A percentile compares a stretch with the other conserved stretches of the same genome.
Evolutionary conservation across 1,284 basidiomycete species (phyloP).

Genomic region (Cerrena zonata): DNA sequence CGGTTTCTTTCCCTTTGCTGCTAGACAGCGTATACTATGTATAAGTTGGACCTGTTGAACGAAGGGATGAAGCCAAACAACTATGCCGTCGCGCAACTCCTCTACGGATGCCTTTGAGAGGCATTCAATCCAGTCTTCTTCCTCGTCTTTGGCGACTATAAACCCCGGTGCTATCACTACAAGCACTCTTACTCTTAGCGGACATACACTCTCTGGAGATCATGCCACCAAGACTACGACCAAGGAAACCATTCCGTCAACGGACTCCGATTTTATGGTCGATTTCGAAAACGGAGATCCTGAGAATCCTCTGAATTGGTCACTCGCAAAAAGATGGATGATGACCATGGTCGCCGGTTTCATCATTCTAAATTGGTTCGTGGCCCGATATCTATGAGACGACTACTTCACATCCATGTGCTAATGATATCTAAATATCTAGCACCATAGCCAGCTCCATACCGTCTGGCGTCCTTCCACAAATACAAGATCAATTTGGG

Average conservation of each 20-base stretch:
- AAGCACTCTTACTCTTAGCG: too few relatives aligned
- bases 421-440: slow-evolving; percentile 4
- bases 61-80: too few relatives aligned
- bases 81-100: too few relatives aligned
- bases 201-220: too few relatives aligned
- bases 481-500: slow-evolving; percentile 46
- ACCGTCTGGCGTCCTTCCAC: slow-evolving; percentile 43
- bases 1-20: too few relatives aligned
- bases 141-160: too few relatives aligned
- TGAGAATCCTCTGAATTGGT: slow-evolving; percentile 32
- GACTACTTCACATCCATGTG: background rate
- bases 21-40: too few relatives aligned
- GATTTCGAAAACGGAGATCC: background rate
- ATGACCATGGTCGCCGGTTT: slow-evolving; percentile 56
- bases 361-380: slow-evolving; percentile 54
- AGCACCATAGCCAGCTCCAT: slow-evolving; percentile 60
- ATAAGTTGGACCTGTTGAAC: too few relatives aligned
- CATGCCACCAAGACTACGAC: too few relatives aligned
- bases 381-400: slow-evolving; percentile 10
- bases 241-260: background rate
- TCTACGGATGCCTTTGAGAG: too few relatives aligned
- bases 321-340: slow-evolving; percentile 34
- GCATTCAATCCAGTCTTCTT: too few relatives aligned
- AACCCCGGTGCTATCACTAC: too few relatives aligned
- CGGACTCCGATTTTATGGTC: slow-evolving; percentile 23